Evolutionary conservation across 805 yeast genomes (phyloP), one percentile per base, ranked within the genome.

Genomic region (Spathaspora gorwiae): DNA sequence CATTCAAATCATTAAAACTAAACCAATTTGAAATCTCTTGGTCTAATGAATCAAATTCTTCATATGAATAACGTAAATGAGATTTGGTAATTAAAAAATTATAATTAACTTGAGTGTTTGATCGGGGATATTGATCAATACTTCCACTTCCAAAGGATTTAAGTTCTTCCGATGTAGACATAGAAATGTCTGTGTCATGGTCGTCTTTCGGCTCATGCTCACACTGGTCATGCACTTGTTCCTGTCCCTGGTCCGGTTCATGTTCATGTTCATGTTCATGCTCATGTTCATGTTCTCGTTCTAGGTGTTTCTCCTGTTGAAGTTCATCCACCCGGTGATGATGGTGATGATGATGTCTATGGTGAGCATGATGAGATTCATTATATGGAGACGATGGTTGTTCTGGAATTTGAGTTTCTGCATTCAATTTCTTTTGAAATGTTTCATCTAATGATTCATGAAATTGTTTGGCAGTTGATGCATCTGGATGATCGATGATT

Each of bases 401-500:
- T 27, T 41, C 52, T 35, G 53, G 46, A 50, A 68, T 73, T 45
- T 68, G 68, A 1, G 76, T 75, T 38, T 72, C 47, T 15, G 66
- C 75, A 47, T 70, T 70, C 46, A 71, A 53, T 47, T 68, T 68
- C 43, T 57, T 61, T 49, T 71, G 76, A 45, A 71, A 71, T 26
- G 75, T 65, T 45, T 69, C 70, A 47, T 71, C 75, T 12, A 66
- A 54, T 2, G 64, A 55, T n/a, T 61, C 66, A 7, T 51, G 50
- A 12, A 67, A 51, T 19, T 65, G 66, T 33, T 57, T 51, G 39
- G 57, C 51, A 8, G 72, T 61, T 24, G 52, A 44, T 3, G 65
- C 64, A 45, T 68, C 70, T 0, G 75, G 73, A 48, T 70, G 68
- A 47, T 72, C 75, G n/a, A 69, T 70, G 42, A 69, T 64, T 49